These are phyloP conservation scores for Tolypocladium album DNA, from an alignment of 2,329 filamentous ascomycete genomes.

Conservation along the genomic window DNA sequence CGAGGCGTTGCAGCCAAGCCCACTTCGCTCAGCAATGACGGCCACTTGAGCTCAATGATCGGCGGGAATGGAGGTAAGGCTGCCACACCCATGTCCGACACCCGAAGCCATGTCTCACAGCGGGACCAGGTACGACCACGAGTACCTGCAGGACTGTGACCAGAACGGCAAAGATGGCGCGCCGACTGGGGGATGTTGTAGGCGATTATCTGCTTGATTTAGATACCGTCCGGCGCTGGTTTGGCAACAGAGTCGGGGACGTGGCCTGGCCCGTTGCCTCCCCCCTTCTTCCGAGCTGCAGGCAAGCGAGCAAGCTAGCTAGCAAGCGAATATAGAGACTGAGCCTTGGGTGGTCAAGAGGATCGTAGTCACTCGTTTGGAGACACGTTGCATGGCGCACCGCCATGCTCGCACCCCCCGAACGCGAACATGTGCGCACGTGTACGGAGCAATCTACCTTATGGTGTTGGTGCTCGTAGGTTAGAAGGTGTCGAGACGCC, in stretches of 20 bases:
- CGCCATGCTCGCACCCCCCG: background rate
- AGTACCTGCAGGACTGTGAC: slow-evolving; percentile 2
- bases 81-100: background rate
- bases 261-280: background rate
- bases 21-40: slow-evolving; percentile 59
- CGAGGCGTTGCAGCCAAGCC: slow-evolving; percentile 51
- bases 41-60: slow-evolving; percentile 39
- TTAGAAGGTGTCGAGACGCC: too few species aligned
- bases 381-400: background rate
- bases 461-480: too few species aligned
- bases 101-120: slow-evolving; percentile 2
- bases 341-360: background rate
- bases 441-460: background rate
- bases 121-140: background rate
- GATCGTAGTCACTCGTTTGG: background rate
- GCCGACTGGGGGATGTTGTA: background rate
- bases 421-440: background rate
- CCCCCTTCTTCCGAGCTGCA: background rate
- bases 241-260: background rate
- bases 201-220: background rate
- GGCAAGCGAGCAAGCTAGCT: background rate
- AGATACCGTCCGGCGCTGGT: background rate
- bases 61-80: slow-evolving; percentile 18
- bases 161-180: slow-evolving; percentile 2
- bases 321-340: background rate